These are phyloP conservation scores for Microdochium paspali DNA, from an alignment of 2,329 filamentous ascomycete genomes.

Conservation along the genomic window DNA sequence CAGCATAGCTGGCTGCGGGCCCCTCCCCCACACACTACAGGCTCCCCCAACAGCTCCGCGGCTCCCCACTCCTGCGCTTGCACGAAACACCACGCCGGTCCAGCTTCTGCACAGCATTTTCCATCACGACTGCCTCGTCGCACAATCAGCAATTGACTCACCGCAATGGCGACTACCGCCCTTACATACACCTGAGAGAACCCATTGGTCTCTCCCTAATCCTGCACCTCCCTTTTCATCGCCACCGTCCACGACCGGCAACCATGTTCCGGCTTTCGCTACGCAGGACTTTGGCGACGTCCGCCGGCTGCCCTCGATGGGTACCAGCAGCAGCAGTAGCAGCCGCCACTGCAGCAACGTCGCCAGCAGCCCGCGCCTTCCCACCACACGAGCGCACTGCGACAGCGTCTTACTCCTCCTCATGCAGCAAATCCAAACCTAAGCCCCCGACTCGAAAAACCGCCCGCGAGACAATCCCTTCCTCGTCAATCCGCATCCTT, in stretches of 20 bases:
- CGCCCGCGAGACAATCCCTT: slow-evolving; percentile 40
- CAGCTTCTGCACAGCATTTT: slow-evolving; percentile 1
- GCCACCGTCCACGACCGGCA: background rate
- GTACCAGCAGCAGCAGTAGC: background rate
- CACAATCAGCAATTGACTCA: slow-evolving; percentile 12
- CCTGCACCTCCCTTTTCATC: background rate
- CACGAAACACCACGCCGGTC: background rate
- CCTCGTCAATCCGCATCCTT: slow-evolving; percentile 59
- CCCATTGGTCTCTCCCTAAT: background rate
- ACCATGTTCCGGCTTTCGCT: background rate
- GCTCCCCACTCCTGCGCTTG: background rate
- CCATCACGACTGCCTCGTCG: background rate
- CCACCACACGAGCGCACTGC: too few relatives aligned
- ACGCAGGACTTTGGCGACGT: background rate
- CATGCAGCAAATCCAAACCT: slow-evolving; percentile 10
- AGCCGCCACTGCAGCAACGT: background rate
- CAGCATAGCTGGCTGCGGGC: background rate
- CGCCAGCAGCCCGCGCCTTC: background rate
- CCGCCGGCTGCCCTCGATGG: background rate
- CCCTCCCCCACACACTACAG: background rate
- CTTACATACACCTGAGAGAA: slow-evolving; percentile 1
- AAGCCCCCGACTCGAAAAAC: slow-evolving; percentile 7
- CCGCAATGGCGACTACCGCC: slow-evolving; percentile 16
- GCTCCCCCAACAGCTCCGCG: background rate
- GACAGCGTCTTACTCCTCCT: slow-evolving; percentile 1